Conservation (phyloP, 805 yeast genomes). For the Torulaspora franciscae region DNA sequence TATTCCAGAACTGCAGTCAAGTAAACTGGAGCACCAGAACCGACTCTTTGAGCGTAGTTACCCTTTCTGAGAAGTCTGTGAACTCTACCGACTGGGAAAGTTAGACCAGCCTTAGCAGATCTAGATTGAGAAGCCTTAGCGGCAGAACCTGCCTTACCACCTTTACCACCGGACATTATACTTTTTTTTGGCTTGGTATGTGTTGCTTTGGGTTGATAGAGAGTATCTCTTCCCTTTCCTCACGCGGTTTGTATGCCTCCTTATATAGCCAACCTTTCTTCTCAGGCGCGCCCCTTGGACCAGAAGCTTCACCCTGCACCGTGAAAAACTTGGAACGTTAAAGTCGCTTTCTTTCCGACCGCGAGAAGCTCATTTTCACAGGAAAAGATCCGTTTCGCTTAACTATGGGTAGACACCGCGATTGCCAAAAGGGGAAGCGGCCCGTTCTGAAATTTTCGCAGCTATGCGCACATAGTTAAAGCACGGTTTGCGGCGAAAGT, state of each 20-base stretch:
- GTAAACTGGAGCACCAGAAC: conserved; percentile 99
- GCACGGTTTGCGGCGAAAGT: conserved; percentile 6
- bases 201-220: conserved; percentile 6
- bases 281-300: conserved; percentile 1
- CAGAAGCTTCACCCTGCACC: conserved; percentile 4
- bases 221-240: background rate
- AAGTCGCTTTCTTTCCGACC: conserved; percentile 18
- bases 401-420: conserved; percentile 24
- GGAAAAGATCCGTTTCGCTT: conserved; percentile 17
- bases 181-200: conserved; percentile 15
- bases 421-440: conserved; percentile 25
- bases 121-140: conserved; percentile 96
- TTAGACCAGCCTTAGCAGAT: conserved; percentile 97
- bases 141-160: conserved; percentile 92
- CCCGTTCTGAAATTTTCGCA: conserved; percentile 16
- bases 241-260: background rate
- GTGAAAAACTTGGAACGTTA: conserved; percentile 32
- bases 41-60: conserved; percentile 96
- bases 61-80: conserved; percentile 96
- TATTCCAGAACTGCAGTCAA: conserved; percentile 95
- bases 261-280: background rate
- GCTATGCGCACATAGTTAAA: background rate
- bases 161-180: conserved; percentile 65
- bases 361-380: conserved; percentile 19
- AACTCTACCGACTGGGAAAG: conserved; percentile 99